Conservation (phyloP, 1,284 basidiomycete species). For the Ustilago sp. region DNA sequence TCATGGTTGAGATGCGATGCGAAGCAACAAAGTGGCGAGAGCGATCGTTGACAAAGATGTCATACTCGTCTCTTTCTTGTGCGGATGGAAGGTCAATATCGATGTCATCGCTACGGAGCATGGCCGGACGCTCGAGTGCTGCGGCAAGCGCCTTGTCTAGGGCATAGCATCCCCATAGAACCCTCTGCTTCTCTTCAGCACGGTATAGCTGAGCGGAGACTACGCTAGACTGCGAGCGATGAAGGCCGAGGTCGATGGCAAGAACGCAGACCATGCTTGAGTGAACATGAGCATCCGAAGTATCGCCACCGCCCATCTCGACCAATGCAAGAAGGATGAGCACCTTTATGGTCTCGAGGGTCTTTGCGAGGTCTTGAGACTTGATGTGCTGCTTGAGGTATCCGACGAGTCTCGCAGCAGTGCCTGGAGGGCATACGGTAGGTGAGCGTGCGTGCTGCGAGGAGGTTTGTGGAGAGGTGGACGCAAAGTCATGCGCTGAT, state of each 20-base stretch:
- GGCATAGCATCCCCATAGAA: conserved; percentile 31
- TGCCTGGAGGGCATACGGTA: conserved; percentile 11
- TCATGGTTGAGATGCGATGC: conserved; percentile 6
- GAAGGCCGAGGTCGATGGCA: conserved; percentile 15
- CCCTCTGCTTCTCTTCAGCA: conserved; percentile 17
- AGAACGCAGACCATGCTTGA: conserved; percentile 7
- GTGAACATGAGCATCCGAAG: conserved; percentile 9
- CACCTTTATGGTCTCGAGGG: conserved; percentile 12
- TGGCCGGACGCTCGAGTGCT: conserved; percentile 21
- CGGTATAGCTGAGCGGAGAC: background rate
- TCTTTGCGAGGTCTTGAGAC: background rate
- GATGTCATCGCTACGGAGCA: conserved; percentile 18
- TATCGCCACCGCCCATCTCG: conserved; percentile 10
- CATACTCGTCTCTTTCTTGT: conserved; percentile 28
- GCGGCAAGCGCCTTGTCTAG: conserved; percentile 30
- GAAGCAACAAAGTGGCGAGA: conserved; percentile 8
- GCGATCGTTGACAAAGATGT: conserved; percentile 19
- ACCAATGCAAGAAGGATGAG: conserved; percentile 12
- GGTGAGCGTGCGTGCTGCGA: background rate
- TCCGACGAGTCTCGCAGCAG: conserved; percentile 11
- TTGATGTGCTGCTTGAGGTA: conserved; percentile 8
- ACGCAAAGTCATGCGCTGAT: background rate
- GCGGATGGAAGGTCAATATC: conserved; percentile 14
- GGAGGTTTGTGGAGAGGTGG: background rate
- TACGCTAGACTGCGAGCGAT: background rate